Evolutionary conservation across 495 filamentous ascomycete genomes (phyloP).

Genomic region (Astrothelium macrocarpum): DNA sequence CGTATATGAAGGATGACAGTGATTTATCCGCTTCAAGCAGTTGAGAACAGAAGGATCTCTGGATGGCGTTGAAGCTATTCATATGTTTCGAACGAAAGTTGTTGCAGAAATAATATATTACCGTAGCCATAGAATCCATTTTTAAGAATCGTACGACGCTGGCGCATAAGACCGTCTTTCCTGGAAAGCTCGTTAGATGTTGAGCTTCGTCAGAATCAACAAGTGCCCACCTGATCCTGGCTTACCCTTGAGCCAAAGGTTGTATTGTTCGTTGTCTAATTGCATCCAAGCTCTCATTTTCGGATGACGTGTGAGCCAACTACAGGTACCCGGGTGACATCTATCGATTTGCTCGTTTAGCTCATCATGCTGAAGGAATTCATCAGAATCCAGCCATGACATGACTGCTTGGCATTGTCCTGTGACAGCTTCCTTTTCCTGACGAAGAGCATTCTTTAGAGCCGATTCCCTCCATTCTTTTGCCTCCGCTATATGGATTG

Average conservation of each 20-base stretch:
- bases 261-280: conserved; percentile 2
- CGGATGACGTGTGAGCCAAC: conserved; percentile 14
- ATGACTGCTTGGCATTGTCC: conserved; percentile 9
- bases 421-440: conserved; percentile 5
- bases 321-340: conserved; percentile 12
- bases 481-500: conserved; percentile 8
- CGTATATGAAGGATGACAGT: background rate
- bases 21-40: background rate
- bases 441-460: background rate
- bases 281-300: conserved; percentile 14
- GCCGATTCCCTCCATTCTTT: conserved; percentile 15
- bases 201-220: background rate
- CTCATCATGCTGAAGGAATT: conserved; percentile 7
- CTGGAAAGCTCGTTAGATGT: conserved; percentile 2
- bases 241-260: conserved; percentile 19
- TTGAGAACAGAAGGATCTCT: background rate
- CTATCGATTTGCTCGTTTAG: conserved; percentile 12
- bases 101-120: conserved; percentile 8
- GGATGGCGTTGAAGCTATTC: background rate
- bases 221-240: conserved; percentile 17
- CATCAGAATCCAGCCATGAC: conserved; percentile 12
- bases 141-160: background rate
- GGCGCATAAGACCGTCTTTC: conserved; percentile 7
- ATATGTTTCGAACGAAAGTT: background rate
- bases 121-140: background rate